phyloP scores from a whole-genome alignment of 1,284 basidiomycete genomes.

The Cryptococcus amylolentus region DNA sequence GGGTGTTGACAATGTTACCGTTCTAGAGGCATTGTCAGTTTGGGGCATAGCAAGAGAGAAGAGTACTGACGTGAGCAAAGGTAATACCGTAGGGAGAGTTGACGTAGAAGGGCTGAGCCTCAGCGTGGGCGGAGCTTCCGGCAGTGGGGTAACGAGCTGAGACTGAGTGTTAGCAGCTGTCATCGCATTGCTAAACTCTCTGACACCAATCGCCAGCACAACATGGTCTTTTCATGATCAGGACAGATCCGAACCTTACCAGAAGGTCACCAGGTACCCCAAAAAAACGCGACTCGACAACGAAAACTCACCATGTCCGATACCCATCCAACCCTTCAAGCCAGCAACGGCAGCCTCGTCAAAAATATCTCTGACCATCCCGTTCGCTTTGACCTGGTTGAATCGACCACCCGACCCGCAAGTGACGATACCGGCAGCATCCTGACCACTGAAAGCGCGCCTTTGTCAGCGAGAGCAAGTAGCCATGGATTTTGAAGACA shows the following conservation, averaged over 20 bases:
- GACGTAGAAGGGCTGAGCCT: slow-evolving; percentile 99
- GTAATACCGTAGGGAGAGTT: slow-evolving; percentile 95
- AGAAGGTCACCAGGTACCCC: neutral
- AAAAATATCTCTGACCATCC: slow-evolving; percentile 99
- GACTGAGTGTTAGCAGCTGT: neutral
- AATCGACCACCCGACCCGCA: slow-evolving; percentile 93
- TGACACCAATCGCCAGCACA: neutral
- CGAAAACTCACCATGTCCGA: slow-evolving; percentile 78
- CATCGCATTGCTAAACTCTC: neutral
- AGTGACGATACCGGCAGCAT: slow-evolving; percentile 97
- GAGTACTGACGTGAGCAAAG: slow-evolving; percentile 82
- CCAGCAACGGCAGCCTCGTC: slow-evolving; percentile 73
- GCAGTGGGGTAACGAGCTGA: slow-evolving; percentile 95
- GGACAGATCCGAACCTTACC: too few species aligned
- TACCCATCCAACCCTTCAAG: slow-evolving; percentile 90
- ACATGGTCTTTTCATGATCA: neutral
- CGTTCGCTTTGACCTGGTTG: slow-evolving; percentile 99
- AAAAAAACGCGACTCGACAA: neutral
- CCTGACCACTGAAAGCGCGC: slow-evolving; percentile 64
- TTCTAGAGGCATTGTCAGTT: slow-evolving; percentile 60
- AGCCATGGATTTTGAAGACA: slow-evolving; percentile 6
- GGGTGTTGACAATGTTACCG: slow-evolving; percentile 96
- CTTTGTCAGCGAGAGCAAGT: neutral
- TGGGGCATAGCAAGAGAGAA: neutral
- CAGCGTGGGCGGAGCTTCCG: slow-evolving; percentile 93